These are phyloP conservation scores for Moricandia arvensis DNA, from an alignment of 345 rosid species.

Conservation along the genomic window DNA sequence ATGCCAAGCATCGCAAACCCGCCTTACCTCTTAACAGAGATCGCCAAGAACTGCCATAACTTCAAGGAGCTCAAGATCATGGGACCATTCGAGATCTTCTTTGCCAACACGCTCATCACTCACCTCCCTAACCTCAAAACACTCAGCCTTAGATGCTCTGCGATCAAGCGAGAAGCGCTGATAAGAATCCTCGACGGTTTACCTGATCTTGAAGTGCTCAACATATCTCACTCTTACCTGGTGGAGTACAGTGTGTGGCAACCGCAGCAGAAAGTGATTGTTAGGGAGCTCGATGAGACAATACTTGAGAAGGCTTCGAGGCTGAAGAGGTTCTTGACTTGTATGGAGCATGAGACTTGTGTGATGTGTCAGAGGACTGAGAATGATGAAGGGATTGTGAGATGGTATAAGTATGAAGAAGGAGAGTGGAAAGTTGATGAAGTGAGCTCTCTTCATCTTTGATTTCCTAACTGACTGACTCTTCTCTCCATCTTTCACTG, in stretches of 20 bases:
- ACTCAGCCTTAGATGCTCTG: slow-evolving; percentile 72
- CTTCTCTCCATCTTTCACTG: neutral
- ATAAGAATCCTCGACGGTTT: slow-evolving; percentile 55
- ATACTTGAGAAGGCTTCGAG: slow-evolving; percentile 49
- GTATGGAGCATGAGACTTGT: slow-evolving; percentile 52
- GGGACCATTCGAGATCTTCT: slow-evolving; percentile 63
- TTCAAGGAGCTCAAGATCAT: slow-evolving; percentile 66
- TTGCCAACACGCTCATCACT: slow-evolving; percentile 45
- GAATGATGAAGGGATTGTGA: slow-evolving; percentile 58
- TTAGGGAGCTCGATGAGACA: slow-evolving; percentile 44
- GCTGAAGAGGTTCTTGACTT: slow-evolving; percentile 53
- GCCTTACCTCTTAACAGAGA: slow-evolving; percentile 64
- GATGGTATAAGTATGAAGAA: slow-evolving; percentile 74
- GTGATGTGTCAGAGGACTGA: slow-evolving; percentile 60
- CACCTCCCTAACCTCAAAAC: slow-evolving; percentile 55
- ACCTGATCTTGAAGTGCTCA: slow-evolving; percentile 63
- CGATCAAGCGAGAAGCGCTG: slow-evolving; percentile 56
- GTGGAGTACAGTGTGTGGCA: slow-evolving; percentile 48
- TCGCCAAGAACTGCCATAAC: slow-evolving; percentile 58
- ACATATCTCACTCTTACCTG: slow-evolving; percentile 78
- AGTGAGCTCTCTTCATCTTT: slow-evolving; percentile 48
- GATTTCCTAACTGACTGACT: neutral
- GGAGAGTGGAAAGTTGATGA: slow-evolving; percentile 78
- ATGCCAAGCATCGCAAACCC: slow-evolving; percentile 84
- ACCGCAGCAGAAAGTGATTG: slow-evolving; percentile 32